Evolutionary conservation across 1,139 yeast species (phyloP), one percentile per base, ranked within the genome.

Genomic region (Nakaseomyces kungkrabaensis): DNA sequence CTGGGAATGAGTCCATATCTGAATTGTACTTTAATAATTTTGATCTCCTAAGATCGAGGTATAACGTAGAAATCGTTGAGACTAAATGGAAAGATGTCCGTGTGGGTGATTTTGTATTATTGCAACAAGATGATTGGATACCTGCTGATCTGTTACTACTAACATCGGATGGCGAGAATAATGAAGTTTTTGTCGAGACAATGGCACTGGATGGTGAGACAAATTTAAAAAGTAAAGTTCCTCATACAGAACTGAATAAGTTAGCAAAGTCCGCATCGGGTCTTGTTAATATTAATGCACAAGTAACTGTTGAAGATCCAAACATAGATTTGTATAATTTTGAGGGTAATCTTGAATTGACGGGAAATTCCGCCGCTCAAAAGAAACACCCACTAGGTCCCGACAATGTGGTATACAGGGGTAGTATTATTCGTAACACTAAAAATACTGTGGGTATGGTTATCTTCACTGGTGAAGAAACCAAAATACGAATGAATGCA

Each of bases 191-290:
- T 58, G 81, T 90, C 26, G 99, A 92, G 67, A 92, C 99, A 0
- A 90, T 92, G 92, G 98, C 96, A 0, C 72, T 92, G 46, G 98
- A 92, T 67, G 99, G 99, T 47, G 98, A 92, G 67, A 92, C 97
- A 0, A 90, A 89, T 61, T 72, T 92, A 54, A 92, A 92, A 66
- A 75, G 86, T 5, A 81, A 79, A 58, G 70, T 71, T 26, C 87
- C 96, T 0, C 84, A 84, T 53, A 72, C 76, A 0, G 86, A 82
- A 52, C 55, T 87, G 5, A 73, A 81, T 13, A 74, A 76, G 36
- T 54, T 64, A 13, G 70, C 81, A 41, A 69, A 75, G 9, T 72
- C 74, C 6, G 82, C 79, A 0, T 67, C 75, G 1, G 78, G 78
- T 0, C 64, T 89, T 50, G 76, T 74, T 36, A 68, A 71, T 40